These are phyloP conservation scores for Coniella lustricola DNA, from an alignment of 2,329 filamentous ascomycete genomes.

Conservation along the genomic window DNA sequence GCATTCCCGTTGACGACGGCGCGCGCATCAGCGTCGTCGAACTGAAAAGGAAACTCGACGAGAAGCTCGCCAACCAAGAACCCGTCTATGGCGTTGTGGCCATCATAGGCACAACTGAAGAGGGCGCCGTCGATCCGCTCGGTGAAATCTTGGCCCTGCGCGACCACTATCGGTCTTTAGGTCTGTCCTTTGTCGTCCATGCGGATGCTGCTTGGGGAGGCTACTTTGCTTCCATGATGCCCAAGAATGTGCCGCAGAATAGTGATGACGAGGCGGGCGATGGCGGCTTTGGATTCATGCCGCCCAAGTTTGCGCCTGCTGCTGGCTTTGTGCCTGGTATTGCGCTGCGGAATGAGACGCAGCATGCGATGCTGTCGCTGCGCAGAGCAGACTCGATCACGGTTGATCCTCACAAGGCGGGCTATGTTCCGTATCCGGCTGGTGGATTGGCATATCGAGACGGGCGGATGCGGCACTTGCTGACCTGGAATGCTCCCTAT, in stretches of 20 bases:
- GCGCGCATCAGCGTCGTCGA: conserved; percentile 34
- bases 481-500: conserved; percentile 37
- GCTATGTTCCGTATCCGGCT: conserved; percentile 40
- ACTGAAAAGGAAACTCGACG: conserved; percentile 25
- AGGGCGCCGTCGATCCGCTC: conserved; percentile 38
- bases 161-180: conserved; percentile 31
- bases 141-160: conserved; percentile 31
- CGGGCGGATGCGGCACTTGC: conserved; percentile 33
- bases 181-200: conserved; percentile 39
- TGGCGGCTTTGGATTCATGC: conserved; percentile 17
- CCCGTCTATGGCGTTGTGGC: conserved; percentile 37
- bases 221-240: conserved; percentile 40
- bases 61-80: conserved; percentile 24
- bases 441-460: conserved; percentile 38
- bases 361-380: conserved; percentile 33
- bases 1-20: conserved; percentile 32
- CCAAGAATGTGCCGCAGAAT: no score
- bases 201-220: conserved; percentile 44
- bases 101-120: conserved; percentile 41
- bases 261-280: conserved; percentile 24
- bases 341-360: conserved; percentile 28
- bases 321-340: conserved; percentile 29
- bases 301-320: neutral
- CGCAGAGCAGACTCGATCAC: conserved; percentile 37
- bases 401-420: conserved; percentile 41